These are phyloP conservation scores for Candida tibetensis DNA, from an alignment of 805 yeast genomes.

Conservation along the genomic window DNA sequence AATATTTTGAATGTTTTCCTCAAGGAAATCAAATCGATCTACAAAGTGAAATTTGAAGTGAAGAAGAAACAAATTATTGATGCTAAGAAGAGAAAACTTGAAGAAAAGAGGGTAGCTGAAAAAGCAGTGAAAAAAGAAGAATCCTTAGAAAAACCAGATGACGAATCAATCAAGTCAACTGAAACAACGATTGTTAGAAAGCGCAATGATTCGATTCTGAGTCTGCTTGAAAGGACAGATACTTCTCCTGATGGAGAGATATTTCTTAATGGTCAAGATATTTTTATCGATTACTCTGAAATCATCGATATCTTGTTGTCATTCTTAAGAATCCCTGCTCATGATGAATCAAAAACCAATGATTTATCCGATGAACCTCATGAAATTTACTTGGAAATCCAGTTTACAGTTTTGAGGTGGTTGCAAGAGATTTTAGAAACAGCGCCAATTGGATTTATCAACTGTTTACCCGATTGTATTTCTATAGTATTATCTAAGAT, in stretches of 20 bases:
- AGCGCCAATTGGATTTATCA: conserved; percentile 72
- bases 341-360: conserved; percentile 15
- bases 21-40: conserved; percentile 75
- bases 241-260: conserved; percentile 19
- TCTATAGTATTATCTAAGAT: conserved; percentile 55
- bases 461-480: conserved; percentile 71
- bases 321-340: conserved; percentile 61
- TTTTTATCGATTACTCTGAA: conserved; percentile 73
- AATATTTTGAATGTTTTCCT: conserved; percentile 70
- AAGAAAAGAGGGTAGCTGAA: background rate
- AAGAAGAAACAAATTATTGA: conserved; percentile 24
- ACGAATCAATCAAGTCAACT: conserved; percentile 24
- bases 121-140: background rate
- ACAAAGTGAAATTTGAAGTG: conserved; percentile 59
- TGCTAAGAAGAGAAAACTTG: conserved; percentile 11
- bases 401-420: conserved; percentile 80
- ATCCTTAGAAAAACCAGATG: conserved; percentile 10
- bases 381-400: conserved; percentile 55
- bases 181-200: conserved; percentile 25
- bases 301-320: conserved; percentile 80
- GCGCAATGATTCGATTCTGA: background rate
- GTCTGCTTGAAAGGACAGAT: conserved; percentile 1
- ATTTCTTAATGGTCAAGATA: conserved; percentile 60
- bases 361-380: conserved; percentile 32
- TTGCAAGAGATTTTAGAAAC: conserved; percentile 66